Conservation (phyloP, 306 rosid genomes). For the Fragaria iinumae region DNA sequence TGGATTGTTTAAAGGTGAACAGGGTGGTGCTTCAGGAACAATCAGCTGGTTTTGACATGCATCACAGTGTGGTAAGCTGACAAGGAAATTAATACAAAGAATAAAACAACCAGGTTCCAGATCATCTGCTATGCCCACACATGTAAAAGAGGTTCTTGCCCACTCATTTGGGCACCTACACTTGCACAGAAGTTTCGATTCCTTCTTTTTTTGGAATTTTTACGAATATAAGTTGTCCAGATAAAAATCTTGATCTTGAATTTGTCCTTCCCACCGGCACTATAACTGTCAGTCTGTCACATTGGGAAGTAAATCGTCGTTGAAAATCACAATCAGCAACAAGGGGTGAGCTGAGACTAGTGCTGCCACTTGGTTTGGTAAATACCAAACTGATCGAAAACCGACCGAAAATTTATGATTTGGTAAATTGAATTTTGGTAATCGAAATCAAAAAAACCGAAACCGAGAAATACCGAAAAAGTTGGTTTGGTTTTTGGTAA, state of each 20-base stretch:
- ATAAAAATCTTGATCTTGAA: background rate
- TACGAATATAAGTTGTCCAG: background rate
- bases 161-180: conserved; percentile 20
- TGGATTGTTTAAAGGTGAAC: conserved; percentile 15
- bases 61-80: conserved; percentile 14
- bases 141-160: conserved; percentile 41
- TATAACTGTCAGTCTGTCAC: no score
- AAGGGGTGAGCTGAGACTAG: no score
- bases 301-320: background rate
- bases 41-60: conserved; percentile 9
- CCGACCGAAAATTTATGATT: no score
- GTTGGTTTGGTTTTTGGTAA: no score
- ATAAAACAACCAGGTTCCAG: conserved; percentile 53
- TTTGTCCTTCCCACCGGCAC: background rate
- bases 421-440: no score
- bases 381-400: no score
- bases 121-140: conserved; percentile 25
- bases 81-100: background rate
- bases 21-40: conserved; percentile 2
- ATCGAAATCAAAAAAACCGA: no score
- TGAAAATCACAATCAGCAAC: no score
- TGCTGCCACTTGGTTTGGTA: no score
- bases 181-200: conserved; percentile 35
- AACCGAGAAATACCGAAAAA: no score
- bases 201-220: background rate